Base-by-base conservation (phyloP, 1,139 yeast genomes). In the Pichia sp. region DNA sequence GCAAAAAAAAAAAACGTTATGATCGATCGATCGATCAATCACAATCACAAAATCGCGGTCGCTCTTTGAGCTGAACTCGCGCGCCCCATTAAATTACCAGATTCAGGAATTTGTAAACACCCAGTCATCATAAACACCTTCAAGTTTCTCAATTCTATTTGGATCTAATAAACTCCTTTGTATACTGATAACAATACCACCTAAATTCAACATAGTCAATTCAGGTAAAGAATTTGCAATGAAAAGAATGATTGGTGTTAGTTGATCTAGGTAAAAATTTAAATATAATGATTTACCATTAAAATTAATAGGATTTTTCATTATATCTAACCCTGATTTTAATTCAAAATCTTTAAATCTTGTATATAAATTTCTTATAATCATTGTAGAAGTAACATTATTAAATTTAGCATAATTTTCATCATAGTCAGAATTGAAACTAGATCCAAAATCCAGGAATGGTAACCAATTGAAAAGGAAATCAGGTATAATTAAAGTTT, bases 381-480 rank as follows among this genome's bases (percentile, higher is more conserved):
- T 34, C 1, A 49, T 36, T 26, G 49, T 48, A 4, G 36, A 14
- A 5, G 38, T 20, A 28, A 47, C 30, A 10, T 44, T 28, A 21
- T 36, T 39, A 22, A 41, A 17, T 17, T 33, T 34, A 14, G 31
- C 14, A 17, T 9, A 17, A 5, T 8, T 20, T 15, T 24, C 22
- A 36, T 35, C 34, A 30, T 34, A 39, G 3, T 33, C 33, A 24
- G 15, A 10, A 31, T 35, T 38, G 11, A 38, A 30, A 4, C 40
- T 5, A 5, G 18, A 4, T 3, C 46, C 47, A 8, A 35, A 35
- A 4, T 21, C 30, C 7, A 54, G 34, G 35, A 56, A 58, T 7
- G 58, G 55, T 37, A 55, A 50, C 61, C 61, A 58, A 28, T 56
- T 58, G 40, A 51, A 58, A 25, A 58, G 45, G 28, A 47, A 58